phyloP scores from a whole-genome alignment of 139 green algal species.

The Chlamydomonas sp. region DNA sequence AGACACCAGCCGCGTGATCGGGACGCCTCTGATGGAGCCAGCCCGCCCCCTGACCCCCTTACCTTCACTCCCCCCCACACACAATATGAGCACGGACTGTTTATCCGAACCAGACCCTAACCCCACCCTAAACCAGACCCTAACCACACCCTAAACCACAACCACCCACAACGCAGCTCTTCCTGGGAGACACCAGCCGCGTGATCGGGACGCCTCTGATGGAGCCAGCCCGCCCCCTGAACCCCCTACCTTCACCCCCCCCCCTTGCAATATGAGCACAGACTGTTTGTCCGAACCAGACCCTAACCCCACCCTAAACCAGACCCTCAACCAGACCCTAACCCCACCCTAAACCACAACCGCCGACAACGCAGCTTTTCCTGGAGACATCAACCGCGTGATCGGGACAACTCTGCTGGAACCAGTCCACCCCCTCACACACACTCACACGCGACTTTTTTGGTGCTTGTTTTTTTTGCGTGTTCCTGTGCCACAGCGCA shows the following conservation, averaged over 20 bases:
- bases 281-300: neutral
- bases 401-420: neutral
- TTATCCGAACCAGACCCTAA: neutral
- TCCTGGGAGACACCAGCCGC: neutral
- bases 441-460: no score
- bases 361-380: slow-evolving; percentile 18
- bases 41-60: neutral
- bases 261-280: neutral
- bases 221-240: no score
- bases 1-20: slow-evolving; percentile 1
- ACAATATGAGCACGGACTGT: neutral
- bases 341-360: neutral
- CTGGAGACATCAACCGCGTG: slow-evolving; percentile 11
- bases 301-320: neutral
- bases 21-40: neutral
- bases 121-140: neutral
- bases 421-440: no score
- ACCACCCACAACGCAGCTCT: neutral
- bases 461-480: no score
- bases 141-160: neutral
- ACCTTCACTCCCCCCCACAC: neutral
- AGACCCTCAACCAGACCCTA: neutral
- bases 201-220: neutral
- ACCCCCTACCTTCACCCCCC: neutral
- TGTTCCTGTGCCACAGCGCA: no score